A percentile compares a stretch with the other conserved stretches of the same genome.
Evolutionary conservation across 2,329 filamentous ascomycete genomes (phyloP).

Genomic region (Trichoderma sp.): DNA sequence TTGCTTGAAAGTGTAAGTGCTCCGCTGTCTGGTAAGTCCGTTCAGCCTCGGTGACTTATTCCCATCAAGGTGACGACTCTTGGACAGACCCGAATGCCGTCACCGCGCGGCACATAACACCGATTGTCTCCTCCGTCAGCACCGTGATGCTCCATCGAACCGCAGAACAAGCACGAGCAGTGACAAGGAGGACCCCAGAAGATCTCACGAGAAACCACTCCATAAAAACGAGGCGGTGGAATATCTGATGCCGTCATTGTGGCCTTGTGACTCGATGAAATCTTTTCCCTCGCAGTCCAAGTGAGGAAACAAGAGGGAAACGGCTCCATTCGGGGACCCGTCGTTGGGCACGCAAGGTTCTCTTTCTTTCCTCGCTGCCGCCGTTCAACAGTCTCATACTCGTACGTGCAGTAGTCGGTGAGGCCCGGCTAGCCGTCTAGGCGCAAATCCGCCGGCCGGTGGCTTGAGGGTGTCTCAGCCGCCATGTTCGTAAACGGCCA

Average conservation of each 20-base stretch:
- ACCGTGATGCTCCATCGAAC: slow-evolving; percentile 13
- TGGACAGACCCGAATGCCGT: not conserved
- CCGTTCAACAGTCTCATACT: slow-evolving; percentile 10
- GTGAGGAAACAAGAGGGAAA: slow-evolving; percentile 11
- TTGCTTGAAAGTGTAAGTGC: slow-evolving; percentile 19
- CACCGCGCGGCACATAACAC: slow-evolving; percentile 13
- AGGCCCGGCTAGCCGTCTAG: slow-evolving; percentile 18
- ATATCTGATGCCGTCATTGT: slow-evolving; percentile 29
- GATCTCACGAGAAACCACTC: slow-evolving; percentile 13
- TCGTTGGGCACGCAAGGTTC: slow-evolving; percentile 21
- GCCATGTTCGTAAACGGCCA: slow-evolving; percentile 16
- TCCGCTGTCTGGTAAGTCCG: slow-evolving; percentile 3
- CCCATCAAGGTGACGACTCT: slow-evolving; percentile 18
- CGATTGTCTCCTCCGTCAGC: slow-evolving; percentile 20
- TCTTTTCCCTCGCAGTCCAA: slow-evolving; percentile 19
- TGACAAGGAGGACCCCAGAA: slow-evolving; percentile 3
- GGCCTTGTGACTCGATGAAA: slow-evolving; percentile 28
- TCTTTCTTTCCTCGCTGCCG: not conserved
- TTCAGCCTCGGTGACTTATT: slow-evolving; percentile 14
- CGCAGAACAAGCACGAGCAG: slow-evolving; percentile 4
- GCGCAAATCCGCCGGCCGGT: slow-evolving; percentile 23
- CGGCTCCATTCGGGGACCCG: slow-evolving; percentile 27
- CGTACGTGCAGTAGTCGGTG: slow-evolving; percentile 28
- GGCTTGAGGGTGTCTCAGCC: slow-evolving; percentile 27
- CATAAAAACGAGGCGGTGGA: slow-evolving; percentile 22